Conservation (phyloP, 495 filamentous ascomycete genomes). For the Penicillium soppii region DNA sequence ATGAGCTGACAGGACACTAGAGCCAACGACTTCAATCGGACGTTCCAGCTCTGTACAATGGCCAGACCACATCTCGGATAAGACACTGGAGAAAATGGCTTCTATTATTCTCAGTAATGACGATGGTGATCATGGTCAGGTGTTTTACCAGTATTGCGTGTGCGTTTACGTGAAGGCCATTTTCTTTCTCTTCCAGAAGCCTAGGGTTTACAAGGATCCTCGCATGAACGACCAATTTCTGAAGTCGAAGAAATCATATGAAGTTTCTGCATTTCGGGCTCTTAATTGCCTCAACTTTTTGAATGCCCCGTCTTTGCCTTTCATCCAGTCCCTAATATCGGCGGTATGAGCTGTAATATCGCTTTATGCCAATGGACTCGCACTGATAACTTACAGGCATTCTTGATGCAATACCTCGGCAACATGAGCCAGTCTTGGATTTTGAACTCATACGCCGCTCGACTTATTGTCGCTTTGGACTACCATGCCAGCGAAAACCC, state of each 20-base stretch:
- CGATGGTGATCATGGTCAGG: slow-evolving; percentile 8
- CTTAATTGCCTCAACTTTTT: slow-evolving; percentile 23
- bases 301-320: slow-evolving; percentile 15
- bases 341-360: slow-evolving; percentile 18
- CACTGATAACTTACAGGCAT: slow-evolving; percentile 13
- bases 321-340: slow-evolving; percentile 29
- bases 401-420: slow-evolving; percentile 28
- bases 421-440: slow-evolving; percentile 28
- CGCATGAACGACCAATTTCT: slow-evolving; percentile 18
- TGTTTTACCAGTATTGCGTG: slow-evolving; percentile 28
- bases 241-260: slow-evolving; percentile 20
- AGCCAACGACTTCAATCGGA: slow-evolving; percentile 1
- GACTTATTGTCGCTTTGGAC: slow-evolving; percentile 22
- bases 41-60: slow-evolving; percentile 13
- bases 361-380: neutral
- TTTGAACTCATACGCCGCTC: slow-evolving; percentile 28
- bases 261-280: slow-evolving; percentile 15
- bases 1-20: slow-evolving; percentile 11
- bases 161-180: slow-evolving; percentile 32
- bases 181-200: slow-evolving; percentile 15
- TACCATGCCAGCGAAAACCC: slow-evolving; percentile 20
- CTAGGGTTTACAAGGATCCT: slow-evolving; percentile 14
- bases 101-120: slow-evolving; percentile 11
- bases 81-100: slow-evolving; percentile 21
- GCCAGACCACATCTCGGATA: slow-evolving; percentile 33